Evolutionary conservation across 2,329 filamentous ascomycete genomes (phyloP), one percentile per base, ranked within the genome.

Genomic region (Penicillium verrucosum): DNA sequence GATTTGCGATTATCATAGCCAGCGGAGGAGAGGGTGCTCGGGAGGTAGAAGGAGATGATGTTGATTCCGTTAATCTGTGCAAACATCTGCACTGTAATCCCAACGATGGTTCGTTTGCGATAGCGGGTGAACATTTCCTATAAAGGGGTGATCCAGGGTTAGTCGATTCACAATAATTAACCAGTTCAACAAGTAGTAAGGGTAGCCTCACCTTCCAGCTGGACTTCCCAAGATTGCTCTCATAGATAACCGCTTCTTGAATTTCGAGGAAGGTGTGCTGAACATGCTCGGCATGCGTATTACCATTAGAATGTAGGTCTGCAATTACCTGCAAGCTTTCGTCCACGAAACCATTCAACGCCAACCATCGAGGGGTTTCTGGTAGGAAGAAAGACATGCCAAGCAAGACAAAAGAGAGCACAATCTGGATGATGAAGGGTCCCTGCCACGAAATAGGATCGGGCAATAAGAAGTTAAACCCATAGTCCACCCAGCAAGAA

Each of bases 121-220:
- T 77, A 77, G 5, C 68, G 68, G 7, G 73, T 77, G 53, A 76
- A 76, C 75, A 77, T 77, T 65, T 77, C 74, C 68, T 71, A 40
- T 16, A 14, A n/a, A 21, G 21, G 14, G 11, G 23, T 12, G 3
- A 43, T 14, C 16, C 23, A 16, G 14, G 9, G 30, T 27, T 51
- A 40, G 14, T 14, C 11, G 12, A 25, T 32, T 1, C 14, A 32
- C 8, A 5, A 16, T 5, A 49, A 21, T 29, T 7, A 16, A 51
- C 16, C 21, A 21, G 11, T 10, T 10, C 42, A 21, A 21, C 27
- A 21, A 10, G 43, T 8, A 18, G 5, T 9, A 16, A 30, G 21
- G 46, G 38, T 18, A 34, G 51, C 48, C 64, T 61, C 62, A 73
- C 72, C 54, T 46, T 58, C 68, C 70, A 75, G 8, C 49, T 65